Evolutionary conservation across 331 rosid species (phyloP), one percentile per base, ranked within the genome.

Genomic region (Stylosanthes scabra): DNA sequence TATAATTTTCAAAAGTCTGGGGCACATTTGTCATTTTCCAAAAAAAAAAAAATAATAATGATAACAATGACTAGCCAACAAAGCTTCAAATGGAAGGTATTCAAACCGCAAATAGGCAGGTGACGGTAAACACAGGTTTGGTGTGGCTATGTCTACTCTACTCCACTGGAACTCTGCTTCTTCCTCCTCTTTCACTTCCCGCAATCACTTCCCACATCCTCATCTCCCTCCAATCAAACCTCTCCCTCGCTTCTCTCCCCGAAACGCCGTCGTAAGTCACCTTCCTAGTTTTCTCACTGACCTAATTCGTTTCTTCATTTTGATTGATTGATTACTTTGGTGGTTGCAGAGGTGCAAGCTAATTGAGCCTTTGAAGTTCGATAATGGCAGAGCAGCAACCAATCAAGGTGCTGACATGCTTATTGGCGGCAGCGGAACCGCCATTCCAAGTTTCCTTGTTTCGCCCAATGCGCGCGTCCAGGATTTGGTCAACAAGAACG

Each of bases 381-480:
- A 65, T 39, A 91, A 89, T 42, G 98, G 98, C 12, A 88, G 66
- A 74, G 87, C 87, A 0, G 86, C 87, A 0, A 67, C 54, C 16
- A 49, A 55, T 15, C 51, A 70, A 11, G n/a, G 25, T 20, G 25
- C 42, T 14, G 65, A 69, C 54, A 74, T 85, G 0, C 29, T 58
- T 2, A 50, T 67, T 14, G 29, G 41, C 56, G 74, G 63, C 9
- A 59, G 82, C 11, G 78, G 77, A 57, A 70, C 7, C 31, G 58
- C 69, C 9, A 10, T 76, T 77, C 88, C 90, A 1, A 82, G 76
- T 55, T 78, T 84, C 42, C 72, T 84, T 6, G 59, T 75, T 9
- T 61, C 85, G 51, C 74, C 83, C 1, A 80, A 66, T 20, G 15
- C 83, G 28, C 80, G 67, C 28, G 57, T 82, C 61, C 80, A 85